Conservation (phyloP, 2,329 filamentous ascomycete genomes). For the Periconia sp. region DNA sequence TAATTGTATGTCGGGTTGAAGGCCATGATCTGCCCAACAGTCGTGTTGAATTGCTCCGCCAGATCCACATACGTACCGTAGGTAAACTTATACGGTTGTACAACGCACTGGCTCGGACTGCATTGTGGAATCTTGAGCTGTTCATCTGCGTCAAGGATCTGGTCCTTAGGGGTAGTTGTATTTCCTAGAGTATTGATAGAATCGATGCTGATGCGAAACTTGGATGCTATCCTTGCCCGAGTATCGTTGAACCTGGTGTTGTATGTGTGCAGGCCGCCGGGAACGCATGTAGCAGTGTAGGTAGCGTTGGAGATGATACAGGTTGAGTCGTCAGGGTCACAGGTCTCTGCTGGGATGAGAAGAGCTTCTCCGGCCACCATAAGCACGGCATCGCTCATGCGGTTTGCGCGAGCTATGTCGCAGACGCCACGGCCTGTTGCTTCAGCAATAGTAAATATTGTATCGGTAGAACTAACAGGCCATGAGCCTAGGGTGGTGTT, state of each 20-base stretch:
- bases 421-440: constrained; percentile 5
- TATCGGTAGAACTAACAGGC: not conserved
- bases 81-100: constrained; percentile 4
- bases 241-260: constrained; percentile 8
- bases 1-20: constrained; percentile 10
- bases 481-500: constrained; percentile 3
- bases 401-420: constrained; percentile 9
- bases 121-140: constrained; percentile 6
- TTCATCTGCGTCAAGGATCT: not conserved
- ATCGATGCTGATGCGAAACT: constrained; percentile 1
- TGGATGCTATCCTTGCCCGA: not conserved
- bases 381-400: constrained; percentile 2
- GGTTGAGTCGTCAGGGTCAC: constrained; percentile 2
- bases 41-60: constrained; percentile 7
- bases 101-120: constrained; percentile 6
- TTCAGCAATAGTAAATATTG: not conserved
- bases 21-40: constrained; percentile 12
- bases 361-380: not conserved
- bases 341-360: constrained; percentile 1
- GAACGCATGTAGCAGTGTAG: not conserved
- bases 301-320: constrained; percentile 1
- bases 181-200: not conserved
- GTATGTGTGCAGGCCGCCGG: constrained; percentile 7
- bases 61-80: constrained; percentile 7
- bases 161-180: not conserved